phyloP scores from a whole-genome alignment of 1,284 basidiomycete genomes.

The Malassezia nana region DNA sequence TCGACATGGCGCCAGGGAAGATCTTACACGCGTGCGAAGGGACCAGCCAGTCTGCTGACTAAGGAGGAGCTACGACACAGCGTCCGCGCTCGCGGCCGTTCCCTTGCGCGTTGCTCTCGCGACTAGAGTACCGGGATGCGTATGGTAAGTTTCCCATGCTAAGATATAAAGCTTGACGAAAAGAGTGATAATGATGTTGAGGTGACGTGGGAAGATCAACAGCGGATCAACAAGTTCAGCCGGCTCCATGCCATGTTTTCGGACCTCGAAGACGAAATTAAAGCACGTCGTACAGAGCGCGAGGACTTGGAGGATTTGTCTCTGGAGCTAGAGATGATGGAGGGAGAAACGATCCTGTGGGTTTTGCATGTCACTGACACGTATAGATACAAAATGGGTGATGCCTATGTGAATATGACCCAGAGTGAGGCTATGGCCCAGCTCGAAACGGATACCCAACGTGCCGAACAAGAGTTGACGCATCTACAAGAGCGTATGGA shows the following conservation, averaged over 20 bases:
- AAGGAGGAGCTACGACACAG: not conserved
- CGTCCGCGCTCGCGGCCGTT: not conserved
- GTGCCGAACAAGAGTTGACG: slow-evolving; percentile 58
- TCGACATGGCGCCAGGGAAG: slow-evolving; percentile 10
- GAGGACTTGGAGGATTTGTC: slow-evolving; percentile 80
- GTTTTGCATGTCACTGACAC: not conserved
- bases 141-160: slow-evolving; percentile 3
- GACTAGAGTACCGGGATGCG: slow-evolving; percentile 2
- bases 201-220: slow-evolving; percentile 93
- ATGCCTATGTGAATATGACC: slow-evolving; percentile 72
- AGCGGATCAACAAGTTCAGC: slow-evolving; percentile 82
- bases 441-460: slow-evolving; percentile 62
- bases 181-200: slow-evolving; percentile 58
- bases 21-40: not conserved
- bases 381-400: slow-evolving; percentile 68
- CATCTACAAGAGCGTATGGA: slow-evolving; percentile 57
- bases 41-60: slow-evolving; percentile 4
- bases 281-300: slow-evolving; percentile 71
- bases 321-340: slow-evolving; percentile 77
- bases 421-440: slow-evolving; percentile 63
- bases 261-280: slow-evolving; percentile 64
- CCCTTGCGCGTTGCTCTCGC: not conserved
- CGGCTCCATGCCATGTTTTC: slow-evolving; percentile 73
- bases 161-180: slow-evolving; percentile 20
- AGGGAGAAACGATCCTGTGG: slow-evolving; percentile 47